Conservation (phyloP, 1,284 basidiomycete genomes). For the Microstroma glucosiphilum region DNA sequence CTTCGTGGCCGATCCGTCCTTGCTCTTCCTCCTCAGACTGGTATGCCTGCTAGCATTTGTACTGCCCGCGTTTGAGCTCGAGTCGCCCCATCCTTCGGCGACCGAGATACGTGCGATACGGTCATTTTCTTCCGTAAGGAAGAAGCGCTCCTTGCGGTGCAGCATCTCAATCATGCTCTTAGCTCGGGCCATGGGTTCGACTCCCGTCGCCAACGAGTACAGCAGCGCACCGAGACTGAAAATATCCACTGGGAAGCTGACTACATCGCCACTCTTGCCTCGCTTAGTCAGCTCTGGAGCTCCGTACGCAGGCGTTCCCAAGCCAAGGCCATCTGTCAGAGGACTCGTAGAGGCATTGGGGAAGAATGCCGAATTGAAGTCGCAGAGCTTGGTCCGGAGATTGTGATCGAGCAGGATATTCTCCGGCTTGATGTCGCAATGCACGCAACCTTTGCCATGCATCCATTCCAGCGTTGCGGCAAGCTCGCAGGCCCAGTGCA, state of each 20-base stretch:
- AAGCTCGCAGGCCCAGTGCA: slow-evolving; percentile 39
- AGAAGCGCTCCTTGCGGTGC: slow-evolving; percentile 41
- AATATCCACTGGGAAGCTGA: slow-evolving; percentile 43
- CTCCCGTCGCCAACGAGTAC: slow-evolving; percentile 43
- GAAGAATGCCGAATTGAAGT: slow-evolving; percentile 49
- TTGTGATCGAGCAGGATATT: slow-evolving; percentile 34
- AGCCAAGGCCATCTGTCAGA: slow-evolving; percentile 33
- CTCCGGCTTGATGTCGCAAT: slow-evolving; percentile 48
- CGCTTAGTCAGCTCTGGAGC: slow-evolving; percentile 42
- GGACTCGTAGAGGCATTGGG: slow-evolving; percentile 31
- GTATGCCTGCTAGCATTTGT: slow-evolving; percentile 21
- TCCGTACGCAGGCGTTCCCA: slow-evolving; percentile 48
- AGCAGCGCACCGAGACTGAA: slow-evolving; percentile 45
- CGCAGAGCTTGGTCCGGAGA: slow-evolving; percentile 32
- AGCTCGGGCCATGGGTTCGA: slow-evolving; percentile 39
- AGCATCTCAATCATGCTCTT: slow-evolving; percentile 43
- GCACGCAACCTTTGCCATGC: slow-evolving; percentile 39
- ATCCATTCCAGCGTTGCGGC: slow-evolving; percentile 33
- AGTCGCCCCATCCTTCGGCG: slow-evolving; percentile 21
- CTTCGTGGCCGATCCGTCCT: slow-evolving; percentile 8
- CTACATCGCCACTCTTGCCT: slow-evolving; percentile 15
- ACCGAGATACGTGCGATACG: slow-evolving; percentile 30
- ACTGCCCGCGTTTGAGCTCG: slow-evolving; percentile 18
- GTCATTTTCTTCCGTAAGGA: slow-evolving; percentile 44
- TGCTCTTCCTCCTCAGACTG: slow-evolving; percentile 24